phyloP scores from a whole-genome alignment of 441 rosid species.

The Breynia disticha region DNA sequence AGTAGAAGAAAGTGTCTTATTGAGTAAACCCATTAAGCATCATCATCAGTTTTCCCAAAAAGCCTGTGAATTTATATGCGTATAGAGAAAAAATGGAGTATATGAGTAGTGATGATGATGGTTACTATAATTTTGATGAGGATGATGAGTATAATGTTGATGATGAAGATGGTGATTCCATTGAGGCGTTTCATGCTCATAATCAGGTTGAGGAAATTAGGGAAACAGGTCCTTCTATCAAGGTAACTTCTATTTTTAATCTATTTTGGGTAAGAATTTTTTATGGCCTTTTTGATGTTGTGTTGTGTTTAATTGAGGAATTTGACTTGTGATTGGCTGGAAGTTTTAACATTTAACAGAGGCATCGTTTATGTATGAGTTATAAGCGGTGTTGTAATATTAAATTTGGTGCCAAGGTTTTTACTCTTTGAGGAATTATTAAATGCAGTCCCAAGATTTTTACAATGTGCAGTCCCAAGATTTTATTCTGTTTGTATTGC shows the following conservation, averaged over 20 bases:
- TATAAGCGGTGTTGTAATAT: no score
- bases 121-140: constrained; percentile 4
- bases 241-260: constrained; percentile 13
- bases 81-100: constrained; percentile 14
- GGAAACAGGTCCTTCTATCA: constrained; percentile 6
- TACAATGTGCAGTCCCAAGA: no score
- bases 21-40: background rate
- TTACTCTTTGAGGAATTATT: no score
- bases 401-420: no score
- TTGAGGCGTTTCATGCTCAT: constrained; percentile 11
- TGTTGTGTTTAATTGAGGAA: no score
- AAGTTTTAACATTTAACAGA: no score
- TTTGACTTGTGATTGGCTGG: no score
- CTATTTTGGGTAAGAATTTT: background rate
- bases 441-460: no score
- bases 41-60: background rate
- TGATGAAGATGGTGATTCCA: constrained; percentile 8
- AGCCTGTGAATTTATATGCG: background rate
- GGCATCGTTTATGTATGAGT: no score
- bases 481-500: no score
- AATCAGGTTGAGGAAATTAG: background rate
- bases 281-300: no score
- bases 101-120: constrained; percentile 15
- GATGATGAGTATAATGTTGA: background rate
- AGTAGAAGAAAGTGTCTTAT: background rate